Conservation (phyloP, 495 filamentous ascomycete genomes). For the Sphaerosporella brunnea region DNA sequence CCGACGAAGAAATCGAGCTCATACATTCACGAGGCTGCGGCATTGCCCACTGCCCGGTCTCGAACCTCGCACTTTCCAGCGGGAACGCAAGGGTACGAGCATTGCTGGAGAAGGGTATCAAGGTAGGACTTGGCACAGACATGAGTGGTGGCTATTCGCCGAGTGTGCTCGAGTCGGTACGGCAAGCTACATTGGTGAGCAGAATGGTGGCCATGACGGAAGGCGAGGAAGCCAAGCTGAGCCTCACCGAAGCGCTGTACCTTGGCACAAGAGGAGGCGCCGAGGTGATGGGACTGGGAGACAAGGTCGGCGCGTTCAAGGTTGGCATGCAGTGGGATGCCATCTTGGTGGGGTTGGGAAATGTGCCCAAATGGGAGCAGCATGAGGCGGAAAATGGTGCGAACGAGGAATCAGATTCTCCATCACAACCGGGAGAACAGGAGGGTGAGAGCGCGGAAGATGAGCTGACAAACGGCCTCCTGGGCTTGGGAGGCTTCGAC, state of each 20-base stretch:
- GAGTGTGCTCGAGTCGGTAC: constrained; percentile 57
- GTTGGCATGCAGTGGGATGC: constrained; percentile 84
- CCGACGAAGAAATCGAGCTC: constrained; percentile 41
- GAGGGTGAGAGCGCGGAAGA: too few species aligned
- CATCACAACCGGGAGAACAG: too few species aligned
- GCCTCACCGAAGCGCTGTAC: constrained; percentile 74
- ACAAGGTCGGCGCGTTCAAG: constrained; percentile 56
- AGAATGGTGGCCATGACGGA: constrained; percentile 43
- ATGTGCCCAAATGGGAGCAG: too few species aligned
- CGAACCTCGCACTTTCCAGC: constrained; percentile 60
- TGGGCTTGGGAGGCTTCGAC: constrained; percentile 12
- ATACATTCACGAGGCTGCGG: constrained; percentile 43
- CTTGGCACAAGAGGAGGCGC: constrained; percentile 71
- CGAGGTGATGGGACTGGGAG: constrained; percentile 49
- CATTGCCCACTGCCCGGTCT: constrained; percentile 71
- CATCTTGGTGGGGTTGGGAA: constrained; percentile 49
- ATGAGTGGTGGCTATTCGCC: constrained; percentile 69
- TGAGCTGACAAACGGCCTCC: constrained; percentile 16
- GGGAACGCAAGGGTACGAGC: constrained; percentile 55
- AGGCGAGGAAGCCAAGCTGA: constrained; percentile 36
- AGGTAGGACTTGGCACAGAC: constrained; percentile 76
- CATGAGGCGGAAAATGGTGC: constrained; percentile 8
- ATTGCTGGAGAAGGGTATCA: constrained; percentile 55
- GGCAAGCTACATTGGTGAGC: constrained; percentile 60
- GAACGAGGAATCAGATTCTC: constrained; percentile 11